Percentiles rank a stretch among this genome's conserved stretches.
These are phyloP conservation scores for Stephania yunnanensis DNA, from an alignment of 164 flowering plant genomes.

Conservation along the genomic window DNA sequence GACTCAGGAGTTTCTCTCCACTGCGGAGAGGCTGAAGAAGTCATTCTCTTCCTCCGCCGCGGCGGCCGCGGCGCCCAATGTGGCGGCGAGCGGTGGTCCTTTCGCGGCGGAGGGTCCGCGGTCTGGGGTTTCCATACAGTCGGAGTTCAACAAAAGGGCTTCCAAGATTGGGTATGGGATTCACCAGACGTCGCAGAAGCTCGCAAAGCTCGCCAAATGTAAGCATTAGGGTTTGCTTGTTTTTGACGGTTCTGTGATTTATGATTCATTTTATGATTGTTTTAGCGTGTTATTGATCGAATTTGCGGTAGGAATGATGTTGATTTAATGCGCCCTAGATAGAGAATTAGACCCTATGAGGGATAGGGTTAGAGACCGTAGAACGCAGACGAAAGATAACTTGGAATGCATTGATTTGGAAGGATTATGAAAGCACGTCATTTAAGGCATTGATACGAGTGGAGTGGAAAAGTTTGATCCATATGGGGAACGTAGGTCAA, in stretches of 20 bases:
- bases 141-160: constrained; percentile 83
- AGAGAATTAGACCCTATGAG: no score
- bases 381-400: no score
- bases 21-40: constrained; percentile 65
- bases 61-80: constrained; percentile 21
- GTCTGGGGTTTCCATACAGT: constrained; percentile 61
- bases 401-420: no score
- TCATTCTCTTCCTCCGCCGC: constrained; percentile 20
- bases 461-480: no score
- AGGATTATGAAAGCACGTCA: no score
- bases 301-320: no score
- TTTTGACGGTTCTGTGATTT: neutral
- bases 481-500: no score
- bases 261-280: neutral
- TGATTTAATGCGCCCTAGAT: no score
- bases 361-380: no score
- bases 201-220: constrained; percentile 88
- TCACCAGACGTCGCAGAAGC: constrained; percentile 92
- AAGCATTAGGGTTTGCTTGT: constrained; percentile 25
- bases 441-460: no score
- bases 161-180: constrained; percentile 88
- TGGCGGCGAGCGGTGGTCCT: constrained; percentile 26
- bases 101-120: constrained; percentile 35
- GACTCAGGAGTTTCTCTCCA: constrained; percentile 68
- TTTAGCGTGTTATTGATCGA: neutral